These are phyloP conservation scores for Solanum neorickii DNA, from an alignment of 257 asterid species.

Conservation along the genomic window DNA sequence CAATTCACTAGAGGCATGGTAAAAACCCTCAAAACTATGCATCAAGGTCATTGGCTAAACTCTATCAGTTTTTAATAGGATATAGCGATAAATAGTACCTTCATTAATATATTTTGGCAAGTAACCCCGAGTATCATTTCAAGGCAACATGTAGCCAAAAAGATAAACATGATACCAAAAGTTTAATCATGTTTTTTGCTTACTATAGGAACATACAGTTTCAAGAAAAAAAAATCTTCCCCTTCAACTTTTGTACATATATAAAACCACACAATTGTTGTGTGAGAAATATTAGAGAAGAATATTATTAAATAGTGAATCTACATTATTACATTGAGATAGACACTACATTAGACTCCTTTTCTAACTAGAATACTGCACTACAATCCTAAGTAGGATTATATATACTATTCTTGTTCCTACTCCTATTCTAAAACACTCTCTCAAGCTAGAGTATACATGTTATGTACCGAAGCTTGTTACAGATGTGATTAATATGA, in stretches of 20 bases:
- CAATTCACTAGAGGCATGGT: not conserved
- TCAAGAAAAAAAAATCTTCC: not conserved
- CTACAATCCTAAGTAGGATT: not conserved
- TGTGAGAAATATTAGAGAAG: not conserved
- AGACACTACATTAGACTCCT: not conserved
- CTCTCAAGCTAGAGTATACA: not conserved
- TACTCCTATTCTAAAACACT: not conserved
- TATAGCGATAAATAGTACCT: not conserved
- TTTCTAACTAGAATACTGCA: not conserved
- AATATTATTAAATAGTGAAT: not conserved
- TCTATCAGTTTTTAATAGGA: not conserved
- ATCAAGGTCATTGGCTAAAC: not conserved
- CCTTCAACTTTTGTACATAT: not conserved
- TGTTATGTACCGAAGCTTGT: not conserved
- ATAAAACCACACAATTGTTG: not conserved
- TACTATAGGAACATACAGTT: not conserved
- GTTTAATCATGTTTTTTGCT: not conserved
- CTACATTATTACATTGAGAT: not conserved
- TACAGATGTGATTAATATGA: not conserved
- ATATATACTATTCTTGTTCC: not conserved
- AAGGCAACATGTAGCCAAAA: not conserved
- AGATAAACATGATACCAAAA: not conserved
- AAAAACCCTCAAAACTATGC: not conserved
- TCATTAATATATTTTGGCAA: not conserved
- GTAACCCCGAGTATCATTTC: not conserved